Base-by-base conservation (phyloP, 208 protist species). In the Wallacemonas sp. region DNA sequence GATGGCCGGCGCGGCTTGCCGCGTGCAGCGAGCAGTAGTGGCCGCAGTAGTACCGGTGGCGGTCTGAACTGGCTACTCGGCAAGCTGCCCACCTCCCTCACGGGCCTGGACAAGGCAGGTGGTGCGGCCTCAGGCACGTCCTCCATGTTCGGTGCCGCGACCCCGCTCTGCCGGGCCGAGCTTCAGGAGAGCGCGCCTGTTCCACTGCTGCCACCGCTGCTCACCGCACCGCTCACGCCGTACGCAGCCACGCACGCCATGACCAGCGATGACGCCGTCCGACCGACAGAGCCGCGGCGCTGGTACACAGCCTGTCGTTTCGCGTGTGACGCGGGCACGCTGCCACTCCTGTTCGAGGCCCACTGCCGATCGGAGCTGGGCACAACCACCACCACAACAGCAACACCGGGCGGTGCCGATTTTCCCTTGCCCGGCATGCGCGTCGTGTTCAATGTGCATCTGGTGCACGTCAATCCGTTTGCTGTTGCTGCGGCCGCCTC, bases 401-500 rank as follows among this genome's bases (percentile, higher is more conserved):
- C n/a, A n/a, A n/a, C n/a, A n/a, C n/a, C n/a, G n/a, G n/a, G n/a
- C n/a, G n/a, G n/a, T n/a, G n/a, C n/a, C n/a, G n/a, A n/a, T n/a
- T n/a, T n/a, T n/a, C 36, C 30, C 11, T 8, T 17, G 26, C 29
- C 52, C 5, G 29, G 32, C 29, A 16, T 17, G 16, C 26, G 3
- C 6, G 19, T 39, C 11, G 8, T 58, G 12, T 58, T 58, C 32
- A 43, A 17, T 8, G 64, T 75, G 21, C 56, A 46, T 27, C 58
- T 80, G 29, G 41, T 75, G 5, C 36, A 61, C 1, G 60, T 68
- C 29, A 74, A 71, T 44, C 74, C 74, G 5, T 75, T 80, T 58
- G 68, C 74, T 17, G 61, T 75, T 24, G 74, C 74, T n/a, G 73
- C 68, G 2, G 58, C 56, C 0, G 49, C 70, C 24, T 65, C 74